These are phyloP conservation scores for Dactylellina haptotyla DNA, from an alignment of 2,329 filamentous ascomycete genomes.

Conservation along the genomic window DNA sequence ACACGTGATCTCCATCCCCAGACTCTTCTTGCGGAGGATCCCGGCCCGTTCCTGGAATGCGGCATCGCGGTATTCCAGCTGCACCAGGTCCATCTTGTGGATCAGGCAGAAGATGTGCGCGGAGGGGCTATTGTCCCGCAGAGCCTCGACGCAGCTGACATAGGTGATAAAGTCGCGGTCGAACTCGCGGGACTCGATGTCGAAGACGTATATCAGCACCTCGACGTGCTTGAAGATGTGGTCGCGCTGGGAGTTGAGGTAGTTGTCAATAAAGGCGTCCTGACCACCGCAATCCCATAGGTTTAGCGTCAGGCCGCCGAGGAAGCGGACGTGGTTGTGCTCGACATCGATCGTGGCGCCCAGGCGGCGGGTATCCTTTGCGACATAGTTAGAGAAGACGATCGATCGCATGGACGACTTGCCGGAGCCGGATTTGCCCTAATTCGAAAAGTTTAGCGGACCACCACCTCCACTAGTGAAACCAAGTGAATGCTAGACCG, in stretches of 20 bases:
- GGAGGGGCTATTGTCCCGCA: conserved; percentile 81
- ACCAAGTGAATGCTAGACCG: not conserved
- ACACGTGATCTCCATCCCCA: conserved; percentile 75
- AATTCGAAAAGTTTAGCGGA: too few relatives aligned
- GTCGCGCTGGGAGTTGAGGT: conserved; percentile 91
- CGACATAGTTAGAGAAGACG: conserved; percentile 99
- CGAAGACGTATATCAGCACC: conserved; percentile 98
- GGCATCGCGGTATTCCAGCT: conserved; percentile 77
- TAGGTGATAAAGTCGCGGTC: conserved; percentile 93
- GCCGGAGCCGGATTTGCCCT: conserved; percentile 94
- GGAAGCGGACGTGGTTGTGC: conserved; percentile 97
- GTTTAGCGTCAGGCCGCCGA: conserved; percentile 96
- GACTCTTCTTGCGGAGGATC: conserved; percentile 64
- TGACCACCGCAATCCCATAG: conserved; percentile 98
- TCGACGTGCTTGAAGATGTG: conserved; percentile 98
- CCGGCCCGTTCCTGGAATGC: conserved; percentile 80
- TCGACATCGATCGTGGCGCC: conserved; percentile 98
- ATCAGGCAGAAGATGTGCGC: conserved; percentile 94
- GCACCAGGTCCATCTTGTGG: conserved; percentile 98
- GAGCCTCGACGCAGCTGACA: conserved; percentile 84
- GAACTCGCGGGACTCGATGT: conserved; percentile 95
- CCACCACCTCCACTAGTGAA: too few relatives aligned
- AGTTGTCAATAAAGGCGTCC: conserved; percentile 98
- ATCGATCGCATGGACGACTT: conserved; percentile 99
- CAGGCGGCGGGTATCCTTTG: conserved; percentile 89